Conservation (phyloP, 2,329 filamentous ascomycete species). For the Hortaea werneckii region DNA sequence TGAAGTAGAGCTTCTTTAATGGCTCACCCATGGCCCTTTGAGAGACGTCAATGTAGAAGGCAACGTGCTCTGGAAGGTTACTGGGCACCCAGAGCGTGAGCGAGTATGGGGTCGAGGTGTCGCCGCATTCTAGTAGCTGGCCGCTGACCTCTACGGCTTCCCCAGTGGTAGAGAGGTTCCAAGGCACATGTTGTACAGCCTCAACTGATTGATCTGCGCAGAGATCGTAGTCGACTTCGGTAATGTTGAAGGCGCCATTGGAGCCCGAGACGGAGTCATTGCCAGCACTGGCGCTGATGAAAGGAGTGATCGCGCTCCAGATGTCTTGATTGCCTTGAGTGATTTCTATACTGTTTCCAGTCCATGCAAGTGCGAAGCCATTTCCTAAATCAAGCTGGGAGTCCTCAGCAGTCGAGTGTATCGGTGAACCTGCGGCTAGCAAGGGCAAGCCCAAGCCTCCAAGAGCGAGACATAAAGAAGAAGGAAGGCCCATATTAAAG, state of each 20-base stretch:
- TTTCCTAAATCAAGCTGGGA: background rate
- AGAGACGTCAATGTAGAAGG: conserved; percentile 13
- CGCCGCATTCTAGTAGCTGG: conserved; percentile 11
- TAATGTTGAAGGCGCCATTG: conserved; percentile 18
- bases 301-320: conserved; percentile 15
- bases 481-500: no score
- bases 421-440: no score
- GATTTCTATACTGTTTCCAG: conserved; percentile 8
- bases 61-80: conserved; percentile 10
- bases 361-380: background rate
- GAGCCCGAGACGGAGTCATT: conserved; percentile 14
- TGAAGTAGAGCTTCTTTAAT: conserved; percentile 19
- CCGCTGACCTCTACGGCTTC: conserved; percentile 16
- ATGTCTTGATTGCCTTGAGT: conserved; percentile 7
- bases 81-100: conserved; percentile 16
- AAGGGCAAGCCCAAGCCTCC: no score
- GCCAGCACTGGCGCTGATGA: conserved; percentile 18
- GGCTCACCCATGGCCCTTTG: conserved; percentile 2
- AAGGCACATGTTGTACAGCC: conserved; percentile 8
- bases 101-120: conserved; percentile 10
- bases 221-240: conserved; percentile 13
- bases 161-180: conserved; percentile 7
- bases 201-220: conserved; percentile 15
- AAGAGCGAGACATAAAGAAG: no score
- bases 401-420: background rate